Conservation (phyloP, 352 stramenopile species). For the Phytopythium kandeliae region DNA sequence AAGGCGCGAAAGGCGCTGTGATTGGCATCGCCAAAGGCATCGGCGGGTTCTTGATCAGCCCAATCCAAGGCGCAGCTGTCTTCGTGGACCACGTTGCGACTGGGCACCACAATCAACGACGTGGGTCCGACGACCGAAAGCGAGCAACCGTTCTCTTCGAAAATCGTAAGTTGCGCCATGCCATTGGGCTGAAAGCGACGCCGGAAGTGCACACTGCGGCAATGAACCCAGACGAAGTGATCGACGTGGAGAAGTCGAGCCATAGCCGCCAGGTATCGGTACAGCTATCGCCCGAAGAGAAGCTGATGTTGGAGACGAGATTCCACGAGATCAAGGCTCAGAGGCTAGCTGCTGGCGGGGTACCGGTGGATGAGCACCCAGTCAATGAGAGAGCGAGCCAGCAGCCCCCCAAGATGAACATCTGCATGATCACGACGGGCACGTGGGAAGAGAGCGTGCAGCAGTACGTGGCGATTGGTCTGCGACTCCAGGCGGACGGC, state of each 20-base stretch:
- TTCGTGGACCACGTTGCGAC: conserved; percentile 66
- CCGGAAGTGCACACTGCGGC: conserved; percentile 37
- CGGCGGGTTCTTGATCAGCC: conserved; percentile 41
- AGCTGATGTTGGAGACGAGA: conserved; percentile 30
- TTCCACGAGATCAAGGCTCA: conserved; percentile 22
- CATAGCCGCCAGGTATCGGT: conserved; percentile 30
- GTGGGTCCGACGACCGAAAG: conserved; percentile 28
- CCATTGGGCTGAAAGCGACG: conserved; percentile 64
- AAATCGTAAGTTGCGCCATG: conserved; percentile 34
- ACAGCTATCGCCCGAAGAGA: conserved; percentile 13
- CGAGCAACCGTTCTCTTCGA: conserved; percentile 29
- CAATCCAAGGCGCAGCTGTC: conserved; percentile 44
- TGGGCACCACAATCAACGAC: conserved; percentile 50
- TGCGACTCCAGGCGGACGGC: conserved; percentile 65
- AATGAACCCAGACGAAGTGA: conserved; percentile 42
- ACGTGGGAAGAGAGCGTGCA: conserved; percentile 65
- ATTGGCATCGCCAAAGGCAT: conserved; percentile 56
- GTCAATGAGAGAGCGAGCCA: neutral
- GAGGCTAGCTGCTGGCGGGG: conserved; percentile 12
- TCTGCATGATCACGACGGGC: conserved; percentile 63
- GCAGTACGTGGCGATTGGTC: conserved; percentile 70
- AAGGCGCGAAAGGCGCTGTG: conserved; percentile 51
- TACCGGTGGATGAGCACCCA: neutral
- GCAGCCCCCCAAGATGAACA: conserved; percentile 68
- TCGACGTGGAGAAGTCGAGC: conserved; percentile 18